Percentiles rank a stretch among this genome's conserved stretches.
phyloP scores from a whole-genome alignment of 805 yeast genomes.

The Kodamaea neixiangensis region DNA sequence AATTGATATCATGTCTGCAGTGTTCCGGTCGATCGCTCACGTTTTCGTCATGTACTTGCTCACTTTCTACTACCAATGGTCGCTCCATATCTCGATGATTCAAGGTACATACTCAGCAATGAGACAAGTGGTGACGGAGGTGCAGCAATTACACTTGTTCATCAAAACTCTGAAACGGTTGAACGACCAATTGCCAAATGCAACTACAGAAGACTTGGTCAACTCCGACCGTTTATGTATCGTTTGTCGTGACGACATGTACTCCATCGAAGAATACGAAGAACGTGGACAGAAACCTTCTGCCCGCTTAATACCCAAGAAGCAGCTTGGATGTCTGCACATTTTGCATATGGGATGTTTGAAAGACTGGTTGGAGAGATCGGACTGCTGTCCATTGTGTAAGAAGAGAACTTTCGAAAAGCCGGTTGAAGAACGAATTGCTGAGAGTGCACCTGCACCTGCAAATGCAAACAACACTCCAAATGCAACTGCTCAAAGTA shows the following conservation, averaged over 20 bases:
- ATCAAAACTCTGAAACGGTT: constrained; percentile 61
- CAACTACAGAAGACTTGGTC: constrained; percentile 59
- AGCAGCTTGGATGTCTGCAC: constrained; percentile 74
- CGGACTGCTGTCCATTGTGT: constrained; percentile 95
- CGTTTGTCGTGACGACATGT: constrained; percentile 91
- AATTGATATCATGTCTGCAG: constrained; percentile 53
- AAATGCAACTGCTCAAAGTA: background rate
- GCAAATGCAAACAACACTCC: background rate
- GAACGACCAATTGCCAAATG: constrained; percentile 62
- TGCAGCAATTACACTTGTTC: constrained; percentile 48
- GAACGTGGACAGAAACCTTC: constrained; percentile 20
- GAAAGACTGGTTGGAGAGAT: constrained; percentile 89
- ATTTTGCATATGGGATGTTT: constrained; percentile 87
- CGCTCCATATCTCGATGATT: constrained; percentile 41
- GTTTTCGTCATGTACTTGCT: constrained; percentile 36
- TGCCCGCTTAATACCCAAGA: constrained; percentile 62
- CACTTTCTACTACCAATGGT: constrained; percentile 30
- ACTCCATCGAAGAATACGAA: constrained; percentile 41
- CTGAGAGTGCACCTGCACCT: background rate
- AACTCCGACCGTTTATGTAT: constrained; percentile 69
- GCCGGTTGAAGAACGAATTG: background rate
- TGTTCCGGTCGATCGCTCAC: constrained; percentile 34
- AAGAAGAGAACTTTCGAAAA: constrained; percentile 58
- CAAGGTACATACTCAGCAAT: constrained; percentile 48
- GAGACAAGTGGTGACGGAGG: constrained; percentile 28